Evolutionary conservation across 225 moss, liverwort and hornwort species (phyloP).

Genomic region (Lunularia cruciata): DNA sequence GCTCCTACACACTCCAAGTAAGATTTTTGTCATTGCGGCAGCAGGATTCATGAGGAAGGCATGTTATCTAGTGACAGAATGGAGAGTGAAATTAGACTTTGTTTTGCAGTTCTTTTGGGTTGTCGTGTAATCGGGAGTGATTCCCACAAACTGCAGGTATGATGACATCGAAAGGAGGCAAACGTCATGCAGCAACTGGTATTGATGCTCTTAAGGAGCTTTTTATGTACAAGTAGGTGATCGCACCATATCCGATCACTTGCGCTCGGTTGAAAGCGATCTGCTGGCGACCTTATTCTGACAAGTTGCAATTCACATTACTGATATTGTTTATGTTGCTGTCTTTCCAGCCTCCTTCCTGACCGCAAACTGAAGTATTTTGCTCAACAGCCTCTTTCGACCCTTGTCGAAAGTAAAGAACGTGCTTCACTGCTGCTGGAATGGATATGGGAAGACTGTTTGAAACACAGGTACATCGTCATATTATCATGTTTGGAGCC

Average conservation of each 20-base stretch:
- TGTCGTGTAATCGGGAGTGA: neutral
- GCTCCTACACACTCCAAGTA: too few species aligned
- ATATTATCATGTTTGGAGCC: too few species aligned
- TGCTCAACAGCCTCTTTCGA: slow-evolving; percentile 79
- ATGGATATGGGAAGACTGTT: slow-evolving; percentile 95
- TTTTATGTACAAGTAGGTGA: slow-evolving; percentile 71
- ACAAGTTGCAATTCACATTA: neutral
- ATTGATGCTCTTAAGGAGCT: slow-evolving; percentile 92
- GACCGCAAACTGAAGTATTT: slow-evolving; percentile 93
- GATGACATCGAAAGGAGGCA: slow-evolving; percentile 96
- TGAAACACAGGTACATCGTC: slow-evolving; percentile 70
- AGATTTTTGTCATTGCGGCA: too few species aligned
- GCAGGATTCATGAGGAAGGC: too few species aligned
- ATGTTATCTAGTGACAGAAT: too few species aligned
- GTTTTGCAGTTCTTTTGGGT: slow-evolving; percentile 83
- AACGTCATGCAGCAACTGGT: slow-evolving; percentile 94
- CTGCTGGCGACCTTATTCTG: neutral
- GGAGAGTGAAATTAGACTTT: too few species aligned
- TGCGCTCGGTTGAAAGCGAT: neutral
- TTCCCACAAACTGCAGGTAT: slow-evolving; percentile 50
- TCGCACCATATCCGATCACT: neutral
- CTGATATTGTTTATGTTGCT: neutral
- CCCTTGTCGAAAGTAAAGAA: slow-evolving; percentile 68
- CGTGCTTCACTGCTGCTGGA: slow-evolving; percentile 64
- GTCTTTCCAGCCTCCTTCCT: slow-evolving; percentile 71